Percentiles rank a stretch among this genome's conserved stretches.
phyloP scores from a whole-genome alignment of 495 filamentous ascomycete genomes.

The Immersiella caudata region DNA sequence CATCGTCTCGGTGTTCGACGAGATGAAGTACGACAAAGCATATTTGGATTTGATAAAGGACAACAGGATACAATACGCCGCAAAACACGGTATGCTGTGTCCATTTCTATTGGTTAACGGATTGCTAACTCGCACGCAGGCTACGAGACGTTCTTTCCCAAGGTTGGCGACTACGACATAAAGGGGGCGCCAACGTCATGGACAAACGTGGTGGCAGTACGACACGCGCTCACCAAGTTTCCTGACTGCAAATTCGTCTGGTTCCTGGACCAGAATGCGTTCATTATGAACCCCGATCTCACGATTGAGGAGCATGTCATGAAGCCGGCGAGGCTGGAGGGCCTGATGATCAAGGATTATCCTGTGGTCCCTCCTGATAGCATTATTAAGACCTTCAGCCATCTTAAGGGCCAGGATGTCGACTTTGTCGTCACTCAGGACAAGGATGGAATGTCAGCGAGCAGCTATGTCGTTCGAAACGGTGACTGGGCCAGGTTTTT shows the following conservation, averaged over 20 bases:
- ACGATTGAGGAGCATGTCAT: conserved; percentile 74
- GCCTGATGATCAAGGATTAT: conserved; percentile 79
- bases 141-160: conserved; percentile 84
- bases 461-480: conserved; percentile 76
- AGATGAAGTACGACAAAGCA: conserved; percentile 57
- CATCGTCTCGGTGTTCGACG: conserved; percentile 83
- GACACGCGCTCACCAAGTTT: conserved; percentile 82
- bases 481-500: conserved; percentile 93
- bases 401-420: conserved; percentile 73
- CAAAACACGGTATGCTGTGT: conserved; percentile 73
- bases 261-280: conserved; percentile 76
- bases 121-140: conserved; percentile 54
- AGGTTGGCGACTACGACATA: conserved; percentile 74
- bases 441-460: conserved; percentile 71
- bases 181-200: conserved; percentile 67
- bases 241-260: conserved; percentile 80
- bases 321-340: conserved; percentile 64
- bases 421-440: conserved; percentile 89
- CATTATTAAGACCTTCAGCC: conserved; percentile 91
- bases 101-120: neutral
- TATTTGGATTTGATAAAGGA: conserved; percentile 73
- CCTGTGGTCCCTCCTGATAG: conserved; percentile 92
- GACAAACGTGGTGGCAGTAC: conserved; percentile 80
- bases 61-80: conserved; percentile 85
- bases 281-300: conserved; percentile 82